These are phyloP conservation scores for Zymoseptoria passerinii DNA, from an alignment of 2,329 filamentous ascomycete genomes.

Conservation along the genomic window DNA sequence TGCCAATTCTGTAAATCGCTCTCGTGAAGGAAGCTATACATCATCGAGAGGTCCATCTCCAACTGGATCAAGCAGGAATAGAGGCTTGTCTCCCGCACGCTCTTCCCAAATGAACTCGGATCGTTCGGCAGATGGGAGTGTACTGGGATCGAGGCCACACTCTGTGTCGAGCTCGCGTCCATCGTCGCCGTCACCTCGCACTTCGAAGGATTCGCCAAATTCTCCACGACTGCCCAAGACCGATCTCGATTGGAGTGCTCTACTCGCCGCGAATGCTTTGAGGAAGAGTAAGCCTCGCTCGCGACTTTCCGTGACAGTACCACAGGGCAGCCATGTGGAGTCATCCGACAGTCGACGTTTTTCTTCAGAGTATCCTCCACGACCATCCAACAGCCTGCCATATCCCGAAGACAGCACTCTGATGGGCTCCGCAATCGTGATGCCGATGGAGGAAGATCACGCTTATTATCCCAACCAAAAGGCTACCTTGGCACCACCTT, in stretches of 20 bases:
- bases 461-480: slow-evolving; percentile 27
- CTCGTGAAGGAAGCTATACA: slow-evolving; percentile 19
- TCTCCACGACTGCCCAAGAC: slow-evolving; percentile 17
- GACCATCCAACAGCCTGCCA: slow-evolving; percentile 30
- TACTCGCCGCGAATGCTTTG: slow-evolving; percentile 22
- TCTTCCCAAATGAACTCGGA: slow-evolving; percentile 20
- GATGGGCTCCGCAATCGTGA: slow-evolving; percentile 29
- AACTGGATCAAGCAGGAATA: slow-evolving; percentile 12
- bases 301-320: slow-evolving; percentile 18
- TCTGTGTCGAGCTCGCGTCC: slow-evolving; percentile 22
- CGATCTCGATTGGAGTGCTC: slow-evolving; percentile 26
- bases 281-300: slow-evolving; percentile 21
- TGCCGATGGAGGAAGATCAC: slow-evolving; percentile 38
- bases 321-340: slow-evolving; percentile 8
- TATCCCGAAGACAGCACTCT: slow-evolving; percentile 35
- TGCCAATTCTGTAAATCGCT: slow-evolving; percentile 10
- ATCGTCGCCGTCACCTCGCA: slow-evolving; percentile 19
- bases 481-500: slow-evolving; percentile 4
- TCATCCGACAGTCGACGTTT: slow-evolving; percentile 2
- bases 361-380: slow-evolving; percentile 12
- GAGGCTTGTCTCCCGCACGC: slow-evolving; percentile 6
- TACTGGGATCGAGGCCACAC: slow-evolving; percentile 11
- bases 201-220: slow-evolving; percentile 18
- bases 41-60: slow-evolving; percentile 23
- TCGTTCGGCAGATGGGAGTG: slow-evolving; percentile 10